A percentile compares a stretch with the other conserved stretches of the same genome.
Evolutionary conservation across 768 basidiomycete genomes (phyloP).

Genomic region (Amanita thiersii): DNA sequence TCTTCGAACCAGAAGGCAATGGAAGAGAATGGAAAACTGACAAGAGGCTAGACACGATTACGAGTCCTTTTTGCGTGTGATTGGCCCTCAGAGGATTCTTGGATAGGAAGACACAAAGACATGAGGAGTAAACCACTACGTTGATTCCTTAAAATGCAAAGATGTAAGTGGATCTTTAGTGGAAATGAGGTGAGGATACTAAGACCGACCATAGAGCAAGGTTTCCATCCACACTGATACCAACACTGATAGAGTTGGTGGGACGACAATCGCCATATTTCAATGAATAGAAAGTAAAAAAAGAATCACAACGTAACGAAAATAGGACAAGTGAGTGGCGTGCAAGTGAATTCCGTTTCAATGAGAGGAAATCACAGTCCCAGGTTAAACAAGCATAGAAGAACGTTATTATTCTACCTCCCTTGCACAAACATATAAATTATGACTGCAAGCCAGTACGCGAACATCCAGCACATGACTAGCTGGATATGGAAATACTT

Average conservation of each 20-base stretch:
- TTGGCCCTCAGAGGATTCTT: neutral
- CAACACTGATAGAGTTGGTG: conserved; percentile 6
- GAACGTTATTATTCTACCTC: neutral
- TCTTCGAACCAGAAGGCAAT: conserved; percentile 17
- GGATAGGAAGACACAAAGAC: conserved; percentile 3
- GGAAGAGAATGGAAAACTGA: neutral
- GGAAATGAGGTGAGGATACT: neutral
- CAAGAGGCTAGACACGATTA: neutral
- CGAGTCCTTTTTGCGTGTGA: conserved; percentile 1
- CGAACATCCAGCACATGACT: neutral
- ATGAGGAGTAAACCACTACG: neutral
- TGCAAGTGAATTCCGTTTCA: no score
- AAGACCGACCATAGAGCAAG: conserved; percentile 11
- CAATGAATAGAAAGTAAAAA: neutral
- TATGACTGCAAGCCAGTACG: neutral
- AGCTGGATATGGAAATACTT: no score
- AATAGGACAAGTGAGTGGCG: no score
- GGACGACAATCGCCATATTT: conserved; percentile 2
- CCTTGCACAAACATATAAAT: neutral
- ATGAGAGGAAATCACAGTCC: neutral
- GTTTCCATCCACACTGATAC: conserved; percentile 15
- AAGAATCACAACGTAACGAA: neutral
- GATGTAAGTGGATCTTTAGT: conserved; percentile 13
- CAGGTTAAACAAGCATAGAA: neutral
- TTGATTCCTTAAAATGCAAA: conserved; percentile 17